These are phyloP conservation scores for Baudoinia panamericana DNA, from an alignment of 495 filamentous ascomycete genomes.

Conservation along the genomic window DNA sequence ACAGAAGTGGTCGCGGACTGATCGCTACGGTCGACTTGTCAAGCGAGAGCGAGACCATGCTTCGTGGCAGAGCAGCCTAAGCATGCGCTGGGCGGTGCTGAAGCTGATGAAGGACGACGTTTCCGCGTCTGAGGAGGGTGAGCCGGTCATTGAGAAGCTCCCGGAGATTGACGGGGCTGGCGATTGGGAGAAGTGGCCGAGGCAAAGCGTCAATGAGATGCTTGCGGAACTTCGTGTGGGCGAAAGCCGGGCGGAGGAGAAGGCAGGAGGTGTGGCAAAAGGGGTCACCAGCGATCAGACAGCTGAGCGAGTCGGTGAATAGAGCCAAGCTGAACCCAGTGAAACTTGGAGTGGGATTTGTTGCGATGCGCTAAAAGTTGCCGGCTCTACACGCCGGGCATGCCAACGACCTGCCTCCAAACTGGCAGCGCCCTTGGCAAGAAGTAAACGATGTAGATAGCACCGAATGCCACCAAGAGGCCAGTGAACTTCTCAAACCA, in stretches of 20 bases:
- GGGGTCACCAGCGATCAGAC: too few relatives aligned
- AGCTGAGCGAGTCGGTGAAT: too few relatives aligned
- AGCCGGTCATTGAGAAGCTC: slow-evolving; percentile 9
- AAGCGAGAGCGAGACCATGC: slow-evolving; percentile 7
- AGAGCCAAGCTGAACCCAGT: too few relatives aligned
- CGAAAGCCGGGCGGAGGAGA: too few relatives aligned
- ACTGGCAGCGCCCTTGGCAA: slow-evolving; percentile 53
- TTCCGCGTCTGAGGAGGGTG: slow-evolving; percentile 5
- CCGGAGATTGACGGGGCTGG: background rate
- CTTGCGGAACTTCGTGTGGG: too few relatives aligned
- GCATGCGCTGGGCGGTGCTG: slow-evolving; percentile 16
- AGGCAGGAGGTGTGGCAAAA: too few relatives aligned
- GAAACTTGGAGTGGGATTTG: too few relatives aligned
- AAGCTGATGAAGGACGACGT: slow-evolving; percentile 5
- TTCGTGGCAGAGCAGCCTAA: slow-evolving; percentile 14
- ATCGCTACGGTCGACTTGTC: slow-evolving; percentile 2
- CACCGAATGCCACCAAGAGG: slow-evolving; percentile 51
- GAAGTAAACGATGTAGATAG: slow-evolving; percentile 62
- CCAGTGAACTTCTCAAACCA: slow-evolving; percentile 94
- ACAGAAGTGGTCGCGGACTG: slow-evolving; percentile 14
- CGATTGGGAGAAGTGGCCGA: too few relatives aligned
- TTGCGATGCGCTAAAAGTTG: too few relatives aligned
- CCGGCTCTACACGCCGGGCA: slow-evolving; percentile 64
- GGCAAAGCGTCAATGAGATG: slow-evolving; percentile 17
- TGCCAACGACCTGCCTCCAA: slow-evolving; percentile 52